These are phyloP conservation scores for Pseudogymnoascus sp. DNA, from an alignment of 2,329 filamentous ascomycete genomes.

Conservation along the genomic window DNA sequence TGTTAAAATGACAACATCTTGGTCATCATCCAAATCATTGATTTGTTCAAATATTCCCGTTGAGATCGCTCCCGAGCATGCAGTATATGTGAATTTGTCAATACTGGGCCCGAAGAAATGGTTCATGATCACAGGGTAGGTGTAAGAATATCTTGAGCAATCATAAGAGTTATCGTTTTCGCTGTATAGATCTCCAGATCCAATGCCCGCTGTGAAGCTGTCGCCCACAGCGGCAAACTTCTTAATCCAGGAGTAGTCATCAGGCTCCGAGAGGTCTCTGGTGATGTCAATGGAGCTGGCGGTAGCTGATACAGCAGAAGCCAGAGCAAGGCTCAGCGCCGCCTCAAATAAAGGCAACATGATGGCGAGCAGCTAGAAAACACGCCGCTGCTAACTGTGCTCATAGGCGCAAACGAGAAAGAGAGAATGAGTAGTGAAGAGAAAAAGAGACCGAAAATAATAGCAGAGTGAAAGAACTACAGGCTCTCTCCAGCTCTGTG, in stretches of 20 bases:
- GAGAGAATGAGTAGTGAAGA: not conserved
- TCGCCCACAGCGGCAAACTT: conserved; percentile 32
- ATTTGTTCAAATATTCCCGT: conserved; percentile 26
- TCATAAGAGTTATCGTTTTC: not conserved
- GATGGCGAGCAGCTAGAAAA: not conserved
- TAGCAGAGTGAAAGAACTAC: not conserved
- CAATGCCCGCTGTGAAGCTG: conserved; percentile 33
- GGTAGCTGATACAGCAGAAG: not conserved
- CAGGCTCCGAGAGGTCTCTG: not conserved
- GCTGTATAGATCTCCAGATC: conserved; percentile 20
- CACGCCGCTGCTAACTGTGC: not conserved
- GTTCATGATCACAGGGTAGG: conserved; percentile 26
- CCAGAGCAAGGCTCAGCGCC: not conserved
- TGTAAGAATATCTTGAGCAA: conserved; percentile 27
- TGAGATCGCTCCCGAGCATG: conserved; percentile 25
- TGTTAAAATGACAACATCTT: conserved; percentile 32
- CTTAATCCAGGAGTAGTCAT: conserved; percentile 18
- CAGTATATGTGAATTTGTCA: conserved; percentile 26
- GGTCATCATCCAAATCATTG: conserved; percentile 19
- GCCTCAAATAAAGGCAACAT: not conserved
- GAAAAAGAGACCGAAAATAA: not conserved
- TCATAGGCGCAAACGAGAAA: not conserved
- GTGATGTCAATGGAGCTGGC: not conserved
- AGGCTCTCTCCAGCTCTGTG: not conserved
- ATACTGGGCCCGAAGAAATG: conserved; percentile 18